A percentile compares a stretch with the other conserved stretches of the same genome.
Evolutionary conservation across 2,329 filamentous ascomycete species (phyloP).

Genomic region (Paracorniculantispora psalliotae): DNA sequence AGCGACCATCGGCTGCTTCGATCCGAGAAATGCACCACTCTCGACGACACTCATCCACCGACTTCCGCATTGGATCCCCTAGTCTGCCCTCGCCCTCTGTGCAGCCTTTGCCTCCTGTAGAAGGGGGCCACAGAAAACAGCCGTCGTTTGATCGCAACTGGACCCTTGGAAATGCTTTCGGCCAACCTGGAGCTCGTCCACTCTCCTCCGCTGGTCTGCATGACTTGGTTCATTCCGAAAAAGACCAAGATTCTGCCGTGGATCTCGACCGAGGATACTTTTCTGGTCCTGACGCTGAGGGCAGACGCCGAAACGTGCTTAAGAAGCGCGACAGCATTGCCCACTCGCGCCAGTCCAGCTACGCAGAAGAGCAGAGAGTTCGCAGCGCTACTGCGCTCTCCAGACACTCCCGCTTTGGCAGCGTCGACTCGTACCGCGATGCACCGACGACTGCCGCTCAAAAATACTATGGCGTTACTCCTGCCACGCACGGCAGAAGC

Average conservation of each 20-base stretch:
- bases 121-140: slow-evolving; percentile 54
- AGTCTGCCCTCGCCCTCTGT: slow-evolving; percentile 34
- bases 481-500: slow-evolving; percentile 51
- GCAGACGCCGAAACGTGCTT: slow-evolving; percentile 69
- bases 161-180: slow-evolving; percentile 54
- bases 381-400: slow-evolving; percentile 61
- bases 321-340: slow-evolving; percentile 65
- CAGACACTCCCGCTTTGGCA: slow-evolving; percentile 73
- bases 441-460: slow-evolving; percentile 60
- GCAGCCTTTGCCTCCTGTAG: slow-evolving; percentile 35
- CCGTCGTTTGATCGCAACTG: slow-evolving; percentile 67
- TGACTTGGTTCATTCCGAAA: slow-evolving; percentile 37
- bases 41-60: slow-evolving; percentile 81
- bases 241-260: slow-evolving; percentile 43
- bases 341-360: slow-evolving; percentile 69
- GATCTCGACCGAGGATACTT: slow-evolving; percentile 89
- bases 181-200: slow-evolving; percentile 38
- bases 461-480: slow-evolving; percentile 59
- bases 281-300: slow-evolving; percentile 80
- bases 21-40: slow-evolving; percentile 79
- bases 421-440: slow-evolving; percentile 69
- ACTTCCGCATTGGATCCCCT: slow-evolving; percentile 49
- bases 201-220: slow-evolving; percentile 49
- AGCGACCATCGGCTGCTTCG: slow-evolving; percentile 73
- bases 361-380: slow-evolving; percentile 67